Percentiles rank a stretch among this genome's conserved stretches.
phyloP scores from a whole-genome alignment of 257 asterid genomes.

The Solanum lycopersicoides region DNA sequence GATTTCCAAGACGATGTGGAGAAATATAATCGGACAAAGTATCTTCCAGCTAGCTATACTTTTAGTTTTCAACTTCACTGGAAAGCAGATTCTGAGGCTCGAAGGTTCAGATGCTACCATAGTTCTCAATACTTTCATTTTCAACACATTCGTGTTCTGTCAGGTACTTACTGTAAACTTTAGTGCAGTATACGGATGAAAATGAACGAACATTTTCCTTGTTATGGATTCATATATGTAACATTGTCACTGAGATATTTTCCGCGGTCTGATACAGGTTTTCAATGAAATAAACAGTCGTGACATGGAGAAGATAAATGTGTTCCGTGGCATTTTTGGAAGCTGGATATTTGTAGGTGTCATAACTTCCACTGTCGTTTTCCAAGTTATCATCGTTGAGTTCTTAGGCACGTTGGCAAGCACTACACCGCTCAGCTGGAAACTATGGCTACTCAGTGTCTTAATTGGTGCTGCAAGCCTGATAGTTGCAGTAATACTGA shows the following conservation, averaged over 20 bases:
- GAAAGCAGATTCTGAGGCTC: slow-evolving; percentile 38
- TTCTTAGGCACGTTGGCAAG: slow-evolving; percentile 49
- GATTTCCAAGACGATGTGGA: slow-evolving; percentile 74
- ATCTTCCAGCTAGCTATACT: slow-evolving; percentile 56
- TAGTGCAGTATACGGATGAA: background rate
- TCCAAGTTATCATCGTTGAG: slow-evolving; percentile 62
- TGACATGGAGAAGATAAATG: slow-evolving; percentile 69
- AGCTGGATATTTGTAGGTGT: slow-evolving; percentile 60
- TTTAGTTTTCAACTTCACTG: slow-evolving; percentile 39
- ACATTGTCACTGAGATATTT: background rate
- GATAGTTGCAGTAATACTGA: slow-evolving; percentile 39
- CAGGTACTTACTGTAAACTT: slow-evolving; percentile 27
- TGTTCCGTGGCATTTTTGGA: slow-evolving; percentile 46
- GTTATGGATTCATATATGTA: background rate
- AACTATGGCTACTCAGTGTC: slow-evolving; percentile 50
- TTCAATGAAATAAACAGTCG: slow-evolving; percentile 86
- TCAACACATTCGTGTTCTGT: slow-evolving; percentile 85
- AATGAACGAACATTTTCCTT: background rate
- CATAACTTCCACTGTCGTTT: slow-evolving; percentile 40
- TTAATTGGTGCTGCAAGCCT: slow-evolving; percentile 44
- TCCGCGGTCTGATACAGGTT: slow-evolving; percentile 20
- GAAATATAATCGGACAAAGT: slow-evolving; percentile 77
- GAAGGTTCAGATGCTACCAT: slow-evolving; percentile 30
- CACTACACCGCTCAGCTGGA: slow-evolving; percentile 46
- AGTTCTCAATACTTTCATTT: slow-evolving; percentile 57